phyloP scores from a whole-genome alignment of 306 rosid genomes.

The Geum urbanum region DNA sequence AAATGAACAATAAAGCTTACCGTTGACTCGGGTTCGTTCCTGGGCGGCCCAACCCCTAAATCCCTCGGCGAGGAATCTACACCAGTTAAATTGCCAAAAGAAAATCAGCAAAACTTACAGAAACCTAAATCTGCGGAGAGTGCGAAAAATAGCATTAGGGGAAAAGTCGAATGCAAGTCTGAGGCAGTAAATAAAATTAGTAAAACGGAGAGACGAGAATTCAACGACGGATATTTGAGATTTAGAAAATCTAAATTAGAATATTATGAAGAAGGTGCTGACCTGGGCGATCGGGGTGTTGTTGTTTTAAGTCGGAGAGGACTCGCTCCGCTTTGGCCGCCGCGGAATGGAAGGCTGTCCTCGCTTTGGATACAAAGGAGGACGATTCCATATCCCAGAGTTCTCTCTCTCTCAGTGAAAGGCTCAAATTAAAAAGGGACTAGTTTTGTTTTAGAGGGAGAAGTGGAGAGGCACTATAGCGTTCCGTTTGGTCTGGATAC shows the following conservation, averaged over 20 bases:
- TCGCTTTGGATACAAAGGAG: conserved; percentile 87
- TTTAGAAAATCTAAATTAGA: conserved; percentile 1
- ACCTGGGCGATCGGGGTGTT: conserved; percentile 59
- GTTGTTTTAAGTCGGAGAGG: conserved; percentile 55
- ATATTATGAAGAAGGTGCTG: conserved; percentile 13
- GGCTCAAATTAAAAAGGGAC: background rate
- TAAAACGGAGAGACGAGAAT: conserved; percentile 13
- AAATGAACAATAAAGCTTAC: conserved; percentile 22
- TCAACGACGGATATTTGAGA: background rate
- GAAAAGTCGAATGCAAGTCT: conserved; percentile 19
- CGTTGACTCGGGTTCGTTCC: conserved; percentile 42
- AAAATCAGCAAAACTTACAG: conserved; percentile 9
- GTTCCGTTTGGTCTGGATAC: background rate
- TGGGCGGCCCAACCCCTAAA: conserved; percentile 40
- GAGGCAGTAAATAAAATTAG: conserved; percentile 26
- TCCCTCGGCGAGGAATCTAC: conserved; percentile 44
- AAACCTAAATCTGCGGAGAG: background rate
- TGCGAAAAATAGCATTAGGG: conserved; percentile 8
- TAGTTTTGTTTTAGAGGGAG: background rate
- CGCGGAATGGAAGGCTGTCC: conserved; percentile 92
- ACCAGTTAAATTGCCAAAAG: conserved; percentile 29
- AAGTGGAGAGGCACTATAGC: background rate
- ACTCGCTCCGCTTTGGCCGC: conserved; percentile 99
- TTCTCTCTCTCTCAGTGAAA: background rate
- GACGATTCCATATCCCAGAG: conserved; percentile 62